phyloP scores from a whole-genome alignment of 73 alveolate species.

The Paramecium biaurelia region DNA sequence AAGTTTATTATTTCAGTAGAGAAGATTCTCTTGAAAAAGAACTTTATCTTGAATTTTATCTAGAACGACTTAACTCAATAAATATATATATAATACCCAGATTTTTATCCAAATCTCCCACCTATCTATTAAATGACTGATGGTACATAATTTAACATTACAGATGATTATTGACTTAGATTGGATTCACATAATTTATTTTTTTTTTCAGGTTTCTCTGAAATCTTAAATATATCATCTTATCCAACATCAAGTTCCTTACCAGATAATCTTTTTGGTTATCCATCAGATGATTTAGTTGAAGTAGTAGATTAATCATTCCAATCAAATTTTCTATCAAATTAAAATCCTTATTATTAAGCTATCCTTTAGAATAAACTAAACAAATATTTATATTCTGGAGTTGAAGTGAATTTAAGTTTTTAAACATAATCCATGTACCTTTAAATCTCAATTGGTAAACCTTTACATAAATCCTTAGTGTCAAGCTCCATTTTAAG shows the following conservation, averaged over 20 bases:
- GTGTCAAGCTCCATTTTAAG: conserved; percentile 80
- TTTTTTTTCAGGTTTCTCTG: not conserved
- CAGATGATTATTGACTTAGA: not conserved
- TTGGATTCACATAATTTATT: not conserved
- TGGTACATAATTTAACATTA: conserved; percentile 34
- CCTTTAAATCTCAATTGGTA: conserved; percentile 52
- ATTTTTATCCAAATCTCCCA: conserved; percentile 52
- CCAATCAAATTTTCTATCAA: conserved; percentile 78
- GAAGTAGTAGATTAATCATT: conserved; percentile 19
- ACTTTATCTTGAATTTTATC: conserved; percentile 10
- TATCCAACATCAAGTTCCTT: conserved; percentile 44
- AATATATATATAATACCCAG: conserved; percentile 10
- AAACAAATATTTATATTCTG: conserved; percentile 79
- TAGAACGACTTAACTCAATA: not conserved
- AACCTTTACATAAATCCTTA: conserved; percentile 83
- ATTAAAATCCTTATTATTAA: conserved; percentile 64
- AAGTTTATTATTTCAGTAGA: not conserved
- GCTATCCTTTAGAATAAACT: conserved; percentile 69
- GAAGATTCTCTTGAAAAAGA: conserved; percentile 2
- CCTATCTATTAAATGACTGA: conserved; percentile 8
- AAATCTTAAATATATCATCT: conserved; percentile 71
- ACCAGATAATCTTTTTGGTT: conserved; percentile 62
- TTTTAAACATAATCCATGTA: conserved; percentile 69
- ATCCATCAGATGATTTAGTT: not conserved
- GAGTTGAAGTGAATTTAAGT: conserved; percentile 77